Percentiles rank a stretch among this genome's conserved stretches.
These are phyloP conservation scores for Tylopilus rubrobrunneus DNA, from an alignment of 768 basidiomycete species.

Conservation along the genomic window DNA sequence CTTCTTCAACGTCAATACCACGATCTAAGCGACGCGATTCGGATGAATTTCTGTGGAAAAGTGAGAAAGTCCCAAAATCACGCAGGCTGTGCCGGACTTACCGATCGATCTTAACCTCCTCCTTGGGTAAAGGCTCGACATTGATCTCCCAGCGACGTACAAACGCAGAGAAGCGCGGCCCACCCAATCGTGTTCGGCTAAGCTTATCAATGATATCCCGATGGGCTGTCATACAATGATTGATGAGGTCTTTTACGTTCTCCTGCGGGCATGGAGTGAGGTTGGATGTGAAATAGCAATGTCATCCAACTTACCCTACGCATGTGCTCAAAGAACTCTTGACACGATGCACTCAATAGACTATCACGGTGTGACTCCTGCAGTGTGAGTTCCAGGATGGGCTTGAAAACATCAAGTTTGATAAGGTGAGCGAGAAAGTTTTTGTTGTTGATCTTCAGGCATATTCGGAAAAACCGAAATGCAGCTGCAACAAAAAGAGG, in stretches of 20 bases:
- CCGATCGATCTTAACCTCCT: conserved; percentile 49
- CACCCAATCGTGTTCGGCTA: conserved; percentile 54
- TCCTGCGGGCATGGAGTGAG: conserved; percentile 47
- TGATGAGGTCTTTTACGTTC: conserved; percentile 82
- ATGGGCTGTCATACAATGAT: conserved; percentile 77
- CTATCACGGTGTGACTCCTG: conserved; percentile 86
- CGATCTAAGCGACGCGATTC: conserved; percentile 42
- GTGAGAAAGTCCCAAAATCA: conserved; percentile 4
- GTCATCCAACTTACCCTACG: conserved; percentile 57
- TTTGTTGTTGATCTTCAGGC: conserved; percentile 77
- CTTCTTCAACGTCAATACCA: conserved; percentile 72
- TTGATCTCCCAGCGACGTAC: conserved; percentile 90
- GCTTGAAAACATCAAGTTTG: conserved; percentile 80
- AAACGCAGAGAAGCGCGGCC: conserved; percentile 66
- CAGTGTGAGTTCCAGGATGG: conserved; percentile 79
- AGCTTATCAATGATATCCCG: conserved; percentile 63
- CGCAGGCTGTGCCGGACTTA: conserved; percentile 28
- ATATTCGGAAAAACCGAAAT: conserved; percentile 86
- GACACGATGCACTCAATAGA: conserved; percentile 89
- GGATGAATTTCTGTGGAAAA: conserved; percentile 35
- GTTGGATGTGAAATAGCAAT: not conserved
- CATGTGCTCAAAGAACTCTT: conserved; percentile 93
- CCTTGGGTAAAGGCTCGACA: conserved; percentile 67
- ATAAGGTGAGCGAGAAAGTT: conserved; percentile 72
- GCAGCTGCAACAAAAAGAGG: conserved; percentile 54